phyloP scores from a whole-genome alignment of 140 eudicot genomes.

The Flaveria floridana region DNA sequence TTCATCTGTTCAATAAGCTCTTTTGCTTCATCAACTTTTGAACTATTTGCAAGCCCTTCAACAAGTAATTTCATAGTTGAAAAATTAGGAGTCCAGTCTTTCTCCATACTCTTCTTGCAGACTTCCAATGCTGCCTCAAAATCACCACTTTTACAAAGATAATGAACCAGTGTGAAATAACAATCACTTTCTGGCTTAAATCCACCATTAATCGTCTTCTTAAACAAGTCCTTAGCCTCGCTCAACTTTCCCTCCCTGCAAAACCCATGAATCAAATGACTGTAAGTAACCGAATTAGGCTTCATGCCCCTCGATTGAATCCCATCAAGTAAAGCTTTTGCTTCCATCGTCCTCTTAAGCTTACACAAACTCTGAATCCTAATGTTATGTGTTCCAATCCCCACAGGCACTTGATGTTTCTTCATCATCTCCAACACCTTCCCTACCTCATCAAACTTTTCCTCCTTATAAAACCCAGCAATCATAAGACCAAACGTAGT shows the following conservation, averaged over 20 bases:
- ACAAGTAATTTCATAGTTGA: conserved; percentile 79
- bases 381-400: conserved; percentile 57
- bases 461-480: conserved; percentile 82
- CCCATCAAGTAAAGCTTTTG: conserved; percentile 73
- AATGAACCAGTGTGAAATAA: conserved; percentile 68
- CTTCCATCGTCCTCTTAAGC: conserved; percentile 64
- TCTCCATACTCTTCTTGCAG: conserved; percentile 61
- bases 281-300: conserved; percentile 63
- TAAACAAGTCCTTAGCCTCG: conserved; percentile 63
- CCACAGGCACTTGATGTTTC: conserved; percentile 37
- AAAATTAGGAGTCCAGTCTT: conserved; percentile 74
- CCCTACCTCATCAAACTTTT: conserved; percentile 72
- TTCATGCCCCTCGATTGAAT: conserved; percentile 55
- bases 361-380: conserved; percentile 88
- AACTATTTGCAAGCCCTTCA: conserved; percentile 67
- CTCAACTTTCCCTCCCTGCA: conserved; percentile 65
- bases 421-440: conserved; percentile 72
- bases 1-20: conserved; percentile 58
- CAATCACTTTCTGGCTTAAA: conserved; percentile 61
- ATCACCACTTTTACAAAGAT: conserved; percentile 61
- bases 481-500: conserved; percentile 56
- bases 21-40: conserved; percentile 63
- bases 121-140: conserved; percentile 62
- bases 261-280: conserved; percentile 71
- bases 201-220: conserved; percentile 49